Evolutionary conservation across 1,284 basidiomycete genomes (phyloP).

Genomic region (Pascua guehoae): DNA sequence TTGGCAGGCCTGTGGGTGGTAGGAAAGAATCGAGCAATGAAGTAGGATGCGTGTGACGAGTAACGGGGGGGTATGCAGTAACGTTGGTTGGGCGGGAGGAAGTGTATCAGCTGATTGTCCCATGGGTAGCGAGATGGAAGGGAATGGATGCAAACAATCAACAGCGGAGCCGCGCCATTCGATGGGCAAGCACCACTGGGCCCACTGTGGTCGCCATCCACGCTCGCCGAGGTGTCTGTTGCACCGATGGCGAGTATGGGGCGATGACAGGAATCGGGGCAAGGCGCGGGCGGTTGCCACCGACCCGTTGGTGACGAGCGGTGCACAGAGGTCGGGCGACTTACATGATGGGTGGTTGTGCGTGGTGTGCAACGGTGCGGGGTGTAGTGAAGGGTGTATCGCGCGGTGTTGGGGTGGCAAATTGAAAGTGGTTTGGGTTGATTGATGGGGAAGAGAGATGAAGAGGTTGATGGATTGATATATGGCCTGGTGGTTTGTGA

Average conservation of each 20-base stretch:
- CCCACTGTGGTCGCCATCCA: no score
- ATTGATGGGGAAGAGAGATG: not conserved
- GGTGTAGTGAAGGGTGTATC: not conserved
- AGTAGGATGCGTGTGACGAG: not conserved
- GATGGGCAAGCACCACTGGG: no score
- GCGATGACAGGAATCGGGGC: no score
- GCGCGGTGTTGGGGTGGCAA: not conserved
- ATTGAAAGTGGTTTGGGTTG: not conserved
- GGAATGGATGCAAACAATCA: not conserved
- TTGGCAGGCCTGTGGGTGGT: conserved; percentile 44
- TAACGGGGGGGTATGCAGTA: not conserved
- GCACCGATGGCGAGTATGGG: no score
- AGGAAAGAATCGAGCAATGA: not conserved
- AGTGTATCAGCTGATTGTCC: not conserved
- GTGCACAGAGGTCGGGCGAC: not conserved
- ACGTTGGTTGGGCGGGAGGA: not conserved
- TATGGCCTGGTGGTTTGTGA: not conserved
- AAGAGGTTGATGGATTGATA: not conserved
- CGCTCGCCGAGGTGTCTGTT: no score
- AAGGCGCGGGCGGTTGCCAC: no score
- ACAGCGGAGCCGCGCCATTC: not conserved
- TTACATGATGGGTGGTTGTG: conserved; percentile 10
- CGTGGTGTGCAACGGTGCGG: not conserved
- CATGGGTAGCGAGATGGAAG: not conserved
- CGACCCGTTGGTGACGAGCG: not conserved